These are phyloP conservation scores for Ogataea minuta DNA, from an alignment of 805 yeast genomes.

Conservation along the genomic window DNA sequence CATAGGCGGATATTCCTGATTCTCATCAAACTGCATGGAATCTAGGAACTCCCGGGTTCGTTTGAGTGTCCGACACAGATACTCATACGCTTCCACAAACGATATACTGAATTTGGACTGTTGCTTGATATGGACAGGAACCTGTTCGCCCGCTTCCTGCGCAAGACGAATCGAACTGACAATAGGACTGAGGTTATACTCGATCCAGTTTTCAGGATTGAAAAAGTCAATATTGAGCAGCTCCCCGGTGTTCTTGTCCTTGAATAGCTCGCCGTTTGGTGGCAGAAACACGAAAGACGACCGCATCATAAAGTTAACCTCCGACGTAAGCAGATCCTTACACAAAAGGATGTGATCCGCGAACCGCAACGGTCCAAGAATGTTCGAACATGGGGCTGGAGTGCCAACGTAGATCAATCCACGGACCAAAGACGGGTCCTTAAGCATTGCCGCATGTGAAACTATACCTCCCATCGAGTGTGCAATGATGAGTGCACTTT, in stretches of 20 bases:
- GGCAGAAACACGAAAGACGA: slow-evolving; percentile 81
- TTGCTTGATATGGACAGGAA: slow-evolving; percentile 22
- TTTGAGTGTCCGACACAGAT: slow-evolving; percentile 58
- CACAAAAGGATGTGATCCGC: slow-evolving; percentile 80
- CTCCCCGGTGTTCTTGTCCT: slow-evolving; percentile 57
- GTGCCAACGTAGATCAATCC: slow-evolving; percentile 80
- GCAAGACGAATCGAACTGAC: slow-evolving; percentile 43
- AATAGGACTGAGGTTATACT: slow-evolving; percentile 71
- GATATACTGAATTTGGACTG: slow-evolving; percentile 35
- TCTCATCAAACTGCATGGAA: slow-evolving; percentile 53
- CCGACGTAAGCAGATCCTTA: slow-evolving; percentile 72
- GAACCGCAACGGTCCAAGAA: slow-evolving; percentile 78
- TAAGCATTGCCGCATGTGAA: slow-evolving; percentile 74
- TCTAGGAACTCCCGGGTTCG: slow-evolving; percentile 57
- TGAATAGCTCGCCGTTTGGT: slow-evolving; percentile 67
- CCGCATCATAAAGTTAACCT: slow-evolving; percentile 86
- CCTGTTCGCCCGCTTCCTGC: slow-evolving; percentile 26
- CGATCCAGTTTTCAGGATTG: slow-evolving; percentile 77
- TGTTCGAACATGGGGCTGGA: slow-evolving; percentile 82
- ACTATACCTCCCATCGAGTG: slow-evolving; percentile 95
- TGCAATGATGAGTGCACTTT: slow-evolving; percentile 70
- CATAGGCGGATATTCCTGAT: slow-evolving; percentile 69
- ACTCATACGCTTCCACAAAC: slow-evolving; percentile 60
- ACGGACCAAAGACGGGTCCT: slow-evolving; percentile 63
- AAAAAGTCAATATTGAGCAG: slow-evolving; percentile 69